phyloP scores from a whole-genome alignment of 352 stramenopile genomes.

The Pythium brachiatum region DNA sequence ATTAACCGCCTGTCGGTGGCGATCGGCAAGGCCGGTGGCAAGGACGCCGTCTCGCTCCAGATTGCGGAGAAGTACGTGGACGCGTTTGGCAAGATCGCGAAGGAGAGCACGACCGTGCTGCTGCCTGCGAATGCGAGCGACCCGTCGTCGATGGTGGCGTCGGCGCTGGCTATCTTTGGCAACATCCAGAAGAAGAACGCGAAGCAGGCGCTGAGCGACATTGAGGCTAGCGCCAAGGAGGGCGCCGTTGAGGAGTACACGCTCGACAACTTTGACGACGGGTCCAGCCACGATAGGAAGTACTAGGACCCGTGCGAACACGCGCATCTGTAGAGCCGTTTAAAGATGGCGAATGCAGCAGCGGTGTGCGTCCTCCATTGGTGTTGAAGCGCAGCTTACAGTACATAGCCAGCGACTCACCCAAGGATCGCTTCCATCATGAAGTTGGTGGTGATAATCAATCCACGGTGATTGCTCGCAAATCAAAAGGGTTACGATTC shows the following conservation, averaged over 20 bases:
- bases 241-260: conserved; percentile 47
- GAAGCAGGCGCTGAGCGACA: conserved; percentile 16
- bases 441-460: conserved; percentile 4
- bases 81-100: conserved; percentile 88
- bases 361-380: background rate
- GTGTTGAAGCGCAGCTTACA: background rate
- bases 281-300: conserved; percentile 15
- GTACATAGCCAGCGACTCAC: too few relatives aligned
- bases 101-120: conserved; percentile 87
- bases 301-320: background rate
- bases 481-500: background rate
- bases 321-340: background rate
- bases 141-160: conserved; percentile 87
- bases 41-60: conserved; percentile 82
- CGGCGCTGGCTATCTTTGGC: conserved; percentile 83
- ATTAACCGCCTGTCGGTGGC: conserved; percentile 74
- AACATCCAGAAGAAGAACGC: conserved; percentile 86
- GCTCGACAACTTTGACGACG: conserved; percentile 54
- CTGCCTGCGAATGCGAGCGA: conserved; percentile 81
- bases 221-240: conserved; percentile 11
- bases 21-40: conserved; percentile 64
- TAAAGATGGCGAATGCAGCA: background rate
- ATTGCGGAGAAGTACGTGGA: conserved; percentile 92
- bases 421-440: too few relatives aligned
- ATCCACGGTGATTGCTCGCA: background rate